A percentile compares a stretch with the other conserved stretches of the same genome.
Conservation (phyloP, 495 filamentous ascomycete species). For the Podospora pseudoanserina region DNA sequence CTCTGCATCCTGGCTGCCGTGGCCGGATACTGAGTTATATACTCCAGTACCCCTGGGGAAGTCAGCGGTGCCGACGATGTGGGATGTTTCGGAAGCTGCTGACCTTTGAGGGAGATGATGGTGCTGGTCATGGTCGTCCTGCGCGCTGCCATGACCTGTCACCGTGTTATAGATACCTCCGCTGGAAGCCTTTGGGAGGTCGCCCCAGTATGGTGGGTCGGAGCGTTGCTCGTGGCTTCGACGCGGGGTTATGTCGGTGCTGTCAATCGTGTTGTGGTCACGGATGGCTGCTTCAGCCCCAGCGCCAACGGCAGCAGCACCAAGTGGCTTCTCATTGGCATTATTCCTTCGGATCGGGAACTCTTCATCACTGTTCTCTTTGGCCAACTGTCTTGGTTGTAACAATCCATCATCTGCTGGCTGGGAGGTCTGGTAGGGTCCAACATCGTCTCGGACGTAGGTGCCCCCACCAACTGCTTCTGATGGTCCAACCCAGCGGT, state of each 20-base stretch:
- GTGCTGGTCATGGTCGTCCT: conserved; percentile 34
- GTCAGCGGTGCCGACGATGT: conserved; percentile 22
- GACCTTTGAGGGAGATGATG: conserved; percentile 25
- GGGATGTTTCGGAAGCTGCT: conserved; percentile 16
- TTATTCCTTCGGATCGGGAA: background rate
- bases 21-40: conserved; percentile 29
- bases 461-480: conserved; percentile 21
- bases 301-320: background rate
- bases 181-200: conserved; percentile 32
- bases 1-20: conserved; percentile 29
- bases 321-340: background rate
- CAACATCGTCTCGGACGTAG: conserved; percentile 10
- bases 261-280: background rate
- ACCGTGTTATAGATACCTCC: conserved; percentile 42
- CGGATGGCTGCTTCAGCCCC: background rate
- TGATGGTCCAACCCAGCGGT: conserved; percentile 3
- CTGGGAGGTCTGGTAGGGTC: background rate
- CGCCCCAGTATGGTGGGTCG: conserved; percentile 35
- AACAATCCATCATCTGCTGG: background rate
- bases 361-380: background rate
- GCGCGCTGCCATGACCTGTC: conserved; percentile 40
- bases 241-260: conserved; percentile 7
- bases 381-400: background rate
- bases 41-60: conserved; percentile 23
- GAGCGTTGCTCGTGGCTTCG: conserved; percentile 7